Base-by-base conservation (phyloP, 2,329 filamentous ascomycete species). In the Alternaria angustiovoidea region DNA sequence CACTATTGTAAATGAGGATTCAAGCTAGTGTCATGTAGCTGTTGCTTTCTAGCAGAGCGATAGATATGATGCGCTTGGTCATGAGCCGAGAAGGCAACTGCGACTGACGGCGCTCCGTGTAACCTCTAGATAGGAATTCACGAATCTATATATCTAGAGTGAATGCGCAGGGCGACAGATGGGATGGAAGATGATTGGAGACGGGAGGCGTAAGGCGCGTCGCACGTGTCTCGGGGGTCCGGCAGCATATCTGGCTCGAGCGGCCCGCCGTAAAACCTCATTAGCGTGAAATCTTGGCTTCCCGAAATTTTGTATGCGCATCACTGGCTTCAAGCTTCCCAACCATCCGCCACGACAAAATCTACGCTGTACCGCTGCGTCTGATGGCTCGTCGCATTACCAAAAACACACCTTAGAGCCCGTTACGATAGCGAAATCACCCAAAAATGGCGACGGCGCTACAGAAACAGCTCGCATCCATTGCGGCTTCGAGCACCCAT, bases 401-500 rank as follows among this genome's bases (percentile, higher is more conserved):
- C 12, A 7, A 9, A 30, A 24, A 7, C 6, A 41, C 20, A 38
- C n/a, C 3, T 16, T 54, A 39, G 49, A 51, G 44, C 48, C 38
- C 20, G 32, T 34, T 22, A n/a, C 41, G 46, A 54, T 28, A 34
- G 7, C 5, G 14, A 18, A 26, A 38, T 38, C 22, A 8, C 32
- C 11, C 34, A 2, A 34, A 59, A 59, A 97, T 96, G 93, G 70
- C 70, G 61, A 92, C 93, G 62, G 90, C 92, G 76, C 90, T 99
- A 70, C 91, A 94, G 81, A 89, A 92, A 83, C 96, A 99, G 86
- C 85, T 99, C 83, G 92, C 94, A 84, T 89, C 92, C 77, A 94
- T 99, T 76, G 92, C 94, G 70, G 89, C 91, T 68, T 92, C 91
- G 75, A 96, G 93, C 72, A 96, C 94, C 71, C 90, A 94, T 76